A percentile compares a stretch with the other conserved stretches of the same genome.
These are phyloP conservation scores for Breviolum minutum DNA, from an alignment of 73 alveolate species.

Conservation along the genomic window DNA sequence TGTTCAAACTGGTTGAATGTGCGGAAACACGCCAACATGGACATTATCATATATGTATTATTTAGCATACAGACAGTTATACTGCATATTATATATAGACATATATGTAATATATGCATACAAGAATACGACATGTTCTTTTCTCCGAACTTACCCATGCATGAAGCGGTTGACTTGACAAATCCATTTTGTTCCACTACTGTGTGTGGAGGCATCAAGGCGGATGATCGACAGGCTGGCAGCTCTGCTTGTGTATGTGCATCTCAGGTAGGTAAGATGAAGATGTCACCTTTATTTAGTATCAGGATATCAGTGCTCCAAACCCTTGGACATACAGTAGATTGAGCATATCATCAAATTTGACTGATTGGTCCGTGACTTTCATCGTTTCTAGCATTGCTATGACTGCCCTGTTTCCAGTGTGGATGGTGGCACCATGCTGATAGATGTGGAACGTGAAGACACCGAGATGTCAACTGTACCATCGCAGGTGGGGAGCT, in stretches of 20 bases:
- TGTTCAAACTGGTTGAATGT: no score
- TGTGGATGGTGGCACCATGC: conserved; percentile 49
- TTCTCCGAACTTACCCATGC: neutral
- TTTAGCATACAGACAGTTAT: neutral
- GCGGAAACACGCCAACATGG: neutral
- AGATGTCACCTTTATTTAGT: no score
- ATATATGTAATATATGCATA: neutral
- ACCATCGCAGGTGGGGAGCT: neutral
- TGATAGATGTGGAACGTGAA: conserved; percentile 12
- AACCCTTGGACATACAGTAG: no score
- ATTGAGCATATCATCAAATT: no score
- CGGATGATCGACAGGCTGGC: conserved; percentile 35
- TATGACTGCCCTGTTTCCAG: neutral
- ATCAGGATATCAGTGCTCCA: no score
- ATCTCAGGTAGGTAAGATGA: no score
- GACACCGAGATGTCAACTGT: conserved; percentile 20
- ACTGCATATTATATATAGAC: neutral
- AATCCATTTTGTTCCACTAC: neutral
- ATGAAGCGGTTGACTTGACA: neutral
- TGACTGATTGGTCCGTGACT: no score
- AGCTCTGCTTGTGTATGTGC: no score
- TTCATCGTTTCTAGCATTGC: no score
- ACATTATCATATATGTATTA: neutral
- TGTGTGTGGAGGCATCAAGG: conserved; percentile 16
- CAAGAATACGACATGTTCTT: neutral